Base-by-base conservation (phyloP, 1,284 basidiomycete species). In the Trichosporon coremiiforme region DNA sequence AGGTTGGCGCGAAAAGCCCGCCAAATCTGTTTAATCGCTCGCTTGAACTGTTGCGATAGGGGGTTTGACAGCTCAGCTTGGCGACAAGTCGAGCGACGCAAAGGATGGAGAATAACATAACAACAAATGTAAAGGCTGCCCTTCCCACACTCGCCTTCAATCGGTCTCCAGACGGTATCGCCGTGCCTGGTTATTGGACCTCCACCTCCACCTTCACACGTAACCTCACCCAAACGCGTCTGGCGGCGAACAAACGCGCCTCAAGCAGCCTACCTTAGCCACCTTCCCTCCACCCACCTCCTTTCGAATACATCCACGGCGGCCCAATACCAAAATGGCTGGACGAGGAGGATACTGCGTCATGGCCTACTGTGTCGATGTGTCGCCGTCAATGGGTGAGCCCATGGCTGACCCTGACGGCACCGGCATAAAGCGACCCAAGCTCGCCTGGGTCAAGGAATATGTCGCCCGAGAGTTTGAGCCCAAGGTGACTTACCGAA, bases 391-490 rank as follows among this genome's bases (percentile, higher is more conserved):
- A 50, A 96, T 97, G 94, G 90, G 87, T 20, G 88, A 86, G 68
- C 81, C 84, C 68, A 85, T 90, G 63, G 85, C 88, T 55, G 83
- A 92, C 36, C 86, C 89, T 4, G 85, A 85, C 35, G 85, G 85
- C 36, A 83, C 86, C 7, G 84, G 87, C 50, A 88, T 87, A 65
- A 86, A 89, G 75, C 89, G 90, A 81, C 88, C 91, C 12, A 90
- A 92, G 78, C 86, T 98, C 31, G 87, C 93, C 78, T 92, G 90
- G 88, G 87, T 88, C 0, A 86, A 95, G 68, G 92, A 94, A 77
- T 95, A 90, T 76, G 90, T 94, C 22, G 93, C 91, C 78, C 87
- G 93, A 69, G 93, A 93, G 82, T 88, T 94, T 47, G 93, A 95
- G 79, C 92, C 94, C 75, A 93, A 94, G 90, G 93, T 91, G 70